A percentile compares a stretch with the other conserved stretches of the same genome.
phyloP scores from a whole-genome alignment of 306 rosid species.

The Elaeagnus macrophylla region DNA sequence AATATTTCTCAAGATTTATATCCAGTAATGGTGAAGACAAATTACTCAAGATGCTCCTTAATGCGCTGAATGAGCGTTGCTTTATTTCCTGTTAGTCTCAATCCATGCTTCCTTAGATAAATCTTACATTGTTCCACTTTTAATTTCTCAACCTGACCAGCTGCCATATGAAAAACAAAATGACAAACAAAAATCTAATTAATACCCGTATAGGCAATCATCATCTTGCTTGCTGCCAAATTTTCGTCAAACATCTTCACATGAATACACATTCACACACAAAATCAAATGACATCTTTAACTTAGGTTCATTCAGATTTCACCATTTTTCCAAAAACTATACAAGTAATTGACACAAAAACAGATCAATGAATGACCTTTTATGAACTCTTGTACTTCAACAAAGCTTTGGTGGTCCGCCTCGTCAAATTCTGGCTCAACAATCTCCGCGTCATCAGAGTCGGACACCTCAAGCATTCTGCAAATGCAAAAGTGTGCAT shows the following conservation, averaged over 20 bases:
- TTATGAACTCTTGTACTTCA: constrained; percentile 31
- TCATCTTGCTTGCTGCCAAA: background rate
- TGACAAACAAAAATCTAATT: background rate
- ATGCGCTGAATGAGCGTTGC: constrained; percentile 58
- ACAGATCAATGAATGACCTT: constrained; percentile 30
- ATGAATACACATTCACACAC: too few relatives aligned
- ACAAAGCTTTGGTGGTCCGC: constrained; percentile 27
- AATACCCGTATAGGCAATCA: background rate
- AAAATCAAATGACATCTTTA: too few relatives aligned
- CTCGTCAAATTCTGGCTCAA: constrained; percentile 21
- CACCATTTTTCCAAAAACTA: too few relatives aligned
- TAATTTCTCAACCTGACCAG: constrained; percentile 43
- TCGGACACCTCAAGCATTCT: constrained; percentile 25
- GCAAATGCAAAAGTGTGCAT: constrained; percentile 17
- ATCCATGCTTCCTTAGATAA: constrained; percentile 64
- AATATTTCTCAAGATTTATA: constrained; percentile 1
- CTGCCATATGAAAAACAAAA: constrained; percentile 32
- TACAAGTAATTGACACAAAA: background rate
- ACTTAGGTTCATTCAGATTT: too few relatives aligned
- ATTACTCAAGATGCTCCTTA: constrained; percentile 65
- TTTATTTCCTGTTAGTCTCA: constrained; percentile 77
- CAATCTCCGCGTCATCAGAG: constrained; percentile 20
- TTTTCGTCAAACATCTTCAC: too few relatives aligned
- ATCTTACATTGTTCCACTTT: constrained; percentile 70
- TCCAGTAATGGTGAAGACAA: background rate